A percentile compares a stretch with the other conserved stretches of the same genome.
phyloP scores from a whole-genome alignment of 805 yeast genomes.

The Phaffomyces opuntiae region DNA sequence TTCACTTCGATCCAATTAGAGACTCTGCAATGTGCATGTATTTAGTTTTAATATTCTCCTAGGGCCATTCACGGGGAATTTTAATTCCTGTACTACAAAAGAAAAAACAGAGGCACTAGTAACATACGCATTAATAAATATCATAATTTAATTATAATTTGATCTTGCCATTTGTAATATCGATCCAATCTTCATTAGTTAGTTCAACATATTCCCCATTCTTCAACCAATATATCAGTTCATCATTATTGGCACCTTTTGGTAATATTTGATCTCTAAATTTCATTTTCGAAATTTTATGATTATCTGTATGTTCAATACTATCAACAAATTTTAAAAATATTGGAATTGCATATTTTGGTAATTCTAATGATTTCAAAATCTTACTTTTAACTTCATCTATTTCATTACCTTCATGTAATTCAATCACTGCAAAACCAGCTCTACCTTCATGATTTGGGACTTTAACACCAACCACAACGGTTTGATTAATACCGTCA shows the following conservation, averaged over 20 bases:
- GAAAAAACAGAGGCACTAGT: too few relatives aligned
- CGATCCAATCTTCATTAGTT: slow-evolving; percentile 50
- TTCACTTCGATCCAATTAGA: too few relatives aligned
- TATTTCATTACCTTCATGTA: slow-evolving; percentile 25
- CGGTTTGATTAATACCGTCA: slow-evolving; percentile 48
- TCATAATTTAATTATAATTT: slow-evolving; percentile 9
- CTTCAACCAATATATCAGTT: slow-evolving; percentile 66
- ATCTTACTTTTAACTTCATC: slow-evolving; percentile 32
- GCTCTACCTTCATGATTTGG: slow-evolving; percentile 93
- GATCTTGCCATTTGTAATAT: slow-evolving; percentile 20
- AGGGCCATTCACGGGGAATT: too few relatives aligned
- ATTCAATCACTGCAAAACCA: slow-evolving; percentile 76
- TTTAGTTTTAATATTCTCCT: too few relatives aligned
- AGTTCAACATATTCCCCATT: slow-evolving; percentile 47
- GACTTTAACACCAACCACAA: slow-evolving; percentile 82
- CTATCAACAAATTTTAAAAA: slow-evolving; percentile 62
- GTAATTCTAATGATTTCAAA: slow-evolving; percentile 43
- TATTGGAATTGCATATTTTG: slow-evolving; percentile 80
- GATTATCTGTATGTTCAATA: slow-evolving; percentile 69
- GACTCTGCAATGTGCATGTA: too few relatives aligned
- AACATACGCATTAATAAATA: not conserved
- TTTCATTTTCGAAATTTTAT: slow-evolving; percentile 66
- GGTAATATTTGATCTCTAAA: slow-evolving; percentile 67
- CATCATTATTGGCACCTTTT: slow-evolving; percentile 52
- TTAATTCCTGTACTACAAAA: too few relatives aligned